Evolutionary conservation across 2,329 filamentous ascomycete species (phyloP).

Genomic region (Ophiosphaerella herpotricha): DNA sequence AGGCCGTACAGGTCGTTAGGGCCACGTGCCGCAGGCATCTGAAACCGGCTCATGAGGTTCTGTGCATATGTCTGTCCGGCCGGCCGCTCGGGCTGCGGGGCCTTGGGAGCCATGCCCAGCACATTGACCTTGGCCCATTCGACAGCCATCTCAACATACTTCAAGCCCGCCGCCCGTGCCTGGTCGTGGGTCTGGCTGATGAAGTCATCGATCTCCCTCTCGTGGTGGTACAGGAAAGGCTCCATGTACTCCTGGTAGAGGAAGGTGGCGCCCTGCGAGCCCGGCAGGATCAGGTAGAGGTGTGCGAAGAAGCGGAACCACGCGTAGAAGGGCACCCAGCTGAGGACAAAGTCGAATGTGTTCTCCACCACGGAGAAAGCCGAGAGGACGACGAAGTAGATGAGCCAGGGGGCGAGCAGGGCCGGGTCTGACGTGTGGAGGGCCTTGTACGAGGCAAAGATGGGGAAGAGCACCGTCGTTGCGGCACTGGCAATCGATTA

Average conservation of each 20-base stretch:
- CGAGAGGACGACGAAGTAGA: slow-evolving; percentile 97
- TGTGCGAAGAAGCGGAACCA: slow-evolving; percentile 87
- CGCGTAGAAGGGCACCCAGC: slow-evolving; percentile 92
- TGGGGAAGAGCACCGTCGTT: slow-evolving; percentile 88
- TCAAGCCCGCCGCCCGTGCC: slow-evolving; percentile 74
- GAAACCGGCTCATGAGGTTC: slow-evolving; percentile 82
- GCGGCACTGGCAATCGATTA: slow-evolving; percentile 35
- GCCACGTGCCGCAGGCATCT: slow-evolving; percentile 72
- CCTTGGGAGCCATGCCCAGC: slow-evolving; percentile 71
- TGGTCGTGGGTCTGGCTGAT: slow-evolving; percentile 82
- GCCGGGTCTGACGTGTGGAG: slow-evolving; percentile 89
- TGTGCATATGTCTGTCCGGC: slow-evolving; percentile 71
- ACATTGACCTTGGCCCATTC: slow-evolving; percentile 72
- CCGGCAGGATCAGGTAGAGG: slow-evolving; percentile 93
- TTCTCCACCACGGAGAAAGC: slow-evolving; percentile 81
- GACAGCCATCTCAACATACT: slow-evolving; percentile 54
- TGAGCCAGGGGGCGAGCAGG: slow-evolving; percentile 93
- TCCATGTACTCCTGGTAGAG: slow-evolving; percentile 86
- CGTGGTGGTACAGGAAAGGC: slow-evolving; percentile 86
- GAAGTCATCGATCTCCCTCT: slow-evolving; percentile 85
- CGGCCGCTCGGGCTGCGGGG: slow-evolving; percentile 49
- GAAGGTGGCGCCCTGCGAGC: slow-evolving; percentile 88
- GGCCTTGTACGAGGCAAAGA: slow-evolving; percentile 98
- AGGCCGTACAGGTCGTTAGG: slow-evolving; percentile 75
- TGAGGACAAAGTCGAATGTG: slow-evolving; percentile 83